Conservation (phyloP, 225 moss, liverwort and hornwort genomes). For the Bryum argenteum region DNA sequence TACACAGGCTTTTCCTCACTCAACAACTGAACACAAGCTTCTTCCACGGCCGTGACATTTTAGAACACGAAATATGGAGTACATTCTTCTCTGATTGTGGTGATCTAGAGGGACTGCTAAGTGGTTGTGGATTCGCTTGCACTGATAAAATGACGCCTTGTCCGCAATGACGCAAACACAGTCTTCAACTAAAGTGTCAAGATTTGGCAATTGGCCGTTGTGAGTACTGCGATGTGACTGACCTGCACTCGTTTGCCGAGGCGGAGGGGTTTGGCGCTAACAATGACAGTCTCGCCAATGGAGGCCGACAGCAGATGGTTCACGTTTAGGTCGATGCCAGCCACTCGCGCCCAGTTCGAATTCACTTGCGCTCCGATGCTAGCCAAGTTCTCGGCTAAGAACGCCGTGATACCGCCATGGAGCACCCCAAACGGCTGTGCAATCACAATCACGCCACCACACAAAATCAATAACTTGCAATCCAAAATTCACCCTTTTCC, state of each 20-base stretch:
- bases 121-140: too few relatives aligned
- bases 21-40: too few relatives aligned
- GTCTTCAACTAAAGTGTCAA: too few relatives aligned
- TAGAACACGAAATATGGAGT: too few relatives aligned
- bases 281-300: constrained; percentile 62
- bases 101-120: too few relatives aligned
- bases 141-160: too few relatives aligned
- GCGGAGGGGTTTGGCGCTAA: constrained; percentile 60
- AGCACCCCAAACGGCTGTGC: constrained; percentile 62
- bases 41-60: too few relatives aligned
- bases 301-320: constrained; percentile 70
- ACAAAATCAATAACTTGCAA: not conserved
- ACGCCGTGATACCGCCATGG: constrained; percentile 63
- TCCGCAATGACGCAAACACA: too few relatives aligned
- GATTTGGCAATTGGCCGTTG: too few relatives aligned
- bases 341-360: constrained; percentile 57
- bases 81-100: too few relatives aligned
- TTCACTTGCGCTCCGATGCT: constrained; percentile 57
- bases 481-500: too few relatives aligned
- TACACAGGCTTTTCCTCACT: too few relatives aligned
- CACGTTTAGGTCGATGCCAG: constrained; percentile 71
- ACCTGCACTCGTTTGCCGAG: constrained; percentile 83
- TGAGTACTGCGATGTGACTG: not conserved
- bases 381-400: constrained; percentile 45
- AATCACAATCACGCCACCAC: not conserved